phyloP scores from a whole-genome alignment of 176 grass and related monocot species.

The Musa itinerans region DNA sequence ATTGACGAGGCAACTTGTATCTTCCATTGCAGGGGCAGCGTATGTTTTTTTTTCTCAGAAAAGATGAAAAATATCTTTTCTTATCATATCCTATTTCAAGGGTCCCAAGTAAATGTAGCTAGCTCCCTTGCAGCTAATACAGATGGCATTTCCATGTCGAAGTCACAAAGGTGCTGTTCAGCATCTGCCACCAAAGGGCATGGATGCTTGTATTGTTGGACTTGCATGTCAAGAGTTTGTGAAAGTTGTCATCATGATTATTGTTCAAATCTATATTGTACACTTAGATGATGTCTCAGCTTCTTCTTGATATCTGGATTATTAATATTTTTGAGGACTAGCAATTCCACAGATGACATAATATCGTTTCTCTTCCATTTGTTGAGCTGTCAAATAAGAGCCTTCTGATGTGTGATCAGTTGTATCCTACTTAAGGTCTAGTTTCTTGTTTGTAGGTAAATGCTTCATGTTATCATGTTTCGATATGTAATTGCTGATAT shows the following conservation, averaged over 20 bases:
- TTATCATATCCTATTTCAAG: background rate
- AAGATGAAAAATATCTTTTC: background rate
- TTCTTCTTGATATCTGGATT: background rate
- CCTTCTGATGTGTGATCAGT: background rate
- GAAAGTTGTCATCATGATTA: background rate
- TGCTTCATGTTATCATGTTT: background rate
- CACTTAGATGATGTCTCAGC: background rate
- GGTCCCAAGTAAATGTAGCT: background rate
- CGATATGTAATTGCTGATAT: no score
- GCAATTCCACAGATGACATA: background rate
- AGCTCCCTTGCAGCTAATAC: background rate
- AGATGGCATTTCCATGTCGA: background rate
- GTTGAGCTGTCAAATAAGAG: slow-evolving; percentile 7
- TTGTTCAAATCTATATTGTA: background rate
- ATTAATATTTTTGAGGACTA: background rate
- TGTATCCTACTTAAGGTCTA: background rate
- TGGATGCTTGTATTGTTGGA: background rate
- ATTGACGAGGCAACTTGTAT: background rate
- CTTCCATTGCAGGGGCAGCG: background rate
- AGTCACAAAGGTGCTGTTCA: background rate
- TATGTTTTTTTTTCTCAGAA: background rate
- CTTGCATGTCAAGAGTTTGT: background rate
- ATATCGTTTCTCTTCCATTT: background rate
- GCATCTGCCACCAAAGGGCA: background rate
- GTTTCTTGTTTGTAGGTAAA: background rate